Evolutionary conservation across 768 basidiomycete species (phyloP), one percentile per base, ranked within the genome.

Genomic region (Phanerochaete sordida): DNA sequence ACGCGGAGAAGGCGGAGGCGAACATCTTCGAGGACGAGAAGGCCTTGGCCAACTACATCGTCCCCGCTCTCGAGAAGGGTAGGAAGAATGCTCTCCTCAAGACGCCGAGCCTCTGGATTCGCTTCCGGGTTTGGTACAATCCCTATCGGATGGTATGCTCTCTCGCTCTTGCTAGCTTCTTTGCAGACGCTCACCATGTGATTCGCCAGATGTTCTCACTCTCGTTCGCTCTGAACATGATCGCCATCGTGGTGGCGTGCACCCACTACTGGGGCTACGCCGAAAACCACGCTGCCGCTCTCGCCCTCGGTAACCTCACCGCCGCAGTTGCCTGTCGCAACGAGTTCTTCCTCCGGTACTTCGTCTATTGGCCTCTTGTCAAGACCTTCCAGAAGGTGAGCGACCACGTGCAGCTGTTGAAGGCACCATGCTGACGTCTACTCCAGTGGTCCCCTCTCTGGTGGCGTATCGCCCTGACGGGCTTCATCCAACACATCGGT

Each of bases 301-400:
- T 91, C 57, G 85, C 88, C 8, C 76, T 88, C 8, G 91, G 88
- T 0, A 93, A 93, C 64, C 70, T 93, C 46, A 81, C 84, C 62
- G 73, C 82, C 27, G 84, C 89, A 3, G 84, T 93, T 56, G 79
- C 93, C 26, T 83, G 90, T 77, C 82, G 91, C 23, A 93, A 93
- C 65, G 91, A 93, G 64, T 75, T 91, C 2, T 92, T 93, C 64
- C 87, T 89, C 9, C 86, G 91, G 15, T 71, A 84, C 35, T 68
- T 93, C 12, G 30, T 58, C 57, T 93, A 91, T 69, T 72, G 85
- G 52, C 64, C 85, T 26, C 79, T 90, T 60, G 93, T 90, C 68
- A 87, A 84, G 0, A 70, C 81, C 27, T 91, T 93, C 63, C 87
- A 88, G 21, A 92, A 89, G 81, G 86, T 84, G 64, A 8, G 72